phyloP scores from a whole-genome alignment of 257 asterid species.

The Echium plantagineum region DNA sequence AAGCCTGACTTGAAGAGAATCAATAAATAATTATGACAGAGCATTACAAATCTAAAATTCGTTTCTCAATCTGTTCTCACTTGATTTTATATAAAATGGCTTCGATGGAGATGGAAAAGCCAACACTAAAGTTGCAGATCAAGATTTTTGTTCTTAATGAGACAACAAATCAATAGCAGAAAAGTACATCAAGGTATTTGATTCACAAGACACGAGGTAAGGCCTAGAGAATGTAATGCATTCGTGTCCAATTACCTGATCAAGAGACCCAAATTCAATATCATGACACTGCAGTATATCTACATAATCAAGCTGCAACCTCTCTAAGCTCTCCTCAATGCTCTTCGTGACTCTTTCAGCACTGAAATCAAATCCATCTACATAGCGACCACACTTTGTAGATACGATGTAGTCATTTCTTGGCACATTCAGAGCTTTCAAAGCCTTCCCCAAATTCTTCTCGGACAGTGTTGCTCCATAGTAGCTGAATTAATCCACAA shows the following conservation, averaged over 20 bases:
- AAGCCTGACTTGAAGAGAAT: neutral
- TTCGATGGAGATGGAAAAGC: neutral
- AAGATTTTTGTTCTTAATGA: neutral
- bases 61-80: neutral
- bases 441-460: conserved; percentile 60
- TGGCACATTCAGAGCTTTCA: conserved; percentile 82
- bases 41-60: neutral
- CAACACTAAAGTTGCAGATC: neutral
- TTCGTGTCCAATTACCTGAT: conserved; percentile 42
- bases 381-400: conserved; percentile 89
- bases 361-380: conserved; percentile 90
- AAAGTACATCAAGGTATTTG: neutral
- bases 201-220: neutral
- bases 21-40: neutral
- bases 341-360: conserved; percentile 90
- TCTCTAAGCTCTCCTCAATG: conserved; percentile 85
- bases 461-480: conserved; percentile 94
- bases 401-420: conserved; percentile 79
- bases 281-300: conserved; percentile 93
- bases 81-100: no score
- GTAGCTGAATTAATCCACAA: conserved; percentile 32
- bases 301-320: conserved; percentile 95
- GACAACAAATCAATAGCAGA: neutral
- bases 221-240: neutral
- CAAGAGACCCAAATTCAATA: conserved; percentile 87